phyloP scores from a whole-genome alignment of 2,329 filamentous ascomycete genomes.

The Fusarium solani-melongenae region DNA sequence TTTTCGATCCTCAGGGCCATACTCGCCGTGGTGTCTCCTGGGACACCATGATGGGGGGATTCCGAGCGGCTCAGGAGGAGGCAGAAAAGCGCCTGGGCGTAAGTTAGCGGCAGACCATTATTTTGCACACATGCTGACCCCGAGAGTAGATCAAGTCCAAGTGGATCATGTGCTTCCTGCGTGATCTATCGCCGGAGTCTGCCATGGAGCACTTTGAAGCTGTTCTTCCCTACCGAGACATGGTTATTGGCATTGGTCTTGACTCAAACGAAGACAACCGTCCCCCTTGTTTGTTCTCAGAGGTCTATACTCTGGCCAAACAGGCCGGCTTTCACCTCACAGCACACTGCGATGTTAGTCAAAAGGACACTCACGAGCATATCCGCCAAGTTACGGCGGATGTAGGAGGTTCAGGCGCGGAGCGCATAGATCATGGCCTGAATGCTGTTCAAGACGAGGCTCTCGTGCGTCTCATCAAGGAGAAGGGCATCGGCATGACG shows the following conservation, averaged over 20 bases:
- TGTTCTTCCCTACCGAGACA: constrained; percentile 49
- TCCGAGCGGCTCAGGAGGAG: constrained; percentile 66
- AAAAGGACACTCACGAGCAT: constrained; percentile 58
- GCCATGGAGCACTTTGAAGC: constrained; percentile 69
- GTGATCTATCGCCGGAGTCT: constrained; percentile 77
- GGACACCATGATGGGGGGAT: constrained; percentile 70
- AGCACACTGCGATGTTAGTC: constrained; percentile 62
- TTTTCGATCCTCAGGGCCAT: constrained; percentile 84
- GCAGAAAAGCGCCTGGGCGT: constrained; percentile 52
- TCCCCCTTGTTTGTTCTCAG: constrained; percentile 57
- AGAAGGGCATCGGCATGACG: constrained; percentile 69
- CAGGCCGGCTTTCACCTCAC: constrained; percentile 59
- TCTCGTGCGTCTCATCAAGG: constrained; percentile 68
- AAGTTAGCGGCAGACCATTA: rapidly evolving
- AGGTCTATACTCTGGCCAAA: constrained; percentile 49
- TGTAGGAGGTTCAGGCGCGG: constrained; percentile 67
- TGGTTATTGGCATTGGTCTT: constrained; percentile 58
- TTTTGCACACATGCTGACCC: neutral
- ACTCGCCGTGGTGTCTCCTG: constrained; percentile 70
- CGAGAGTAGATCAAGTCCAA: constrained; percentile 51
- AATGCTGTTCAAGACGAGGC: constrained; percentile 67
- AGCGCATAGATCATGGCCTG: constrained; percentile 80
- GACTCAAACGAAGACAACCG: constrained; percentile 59
- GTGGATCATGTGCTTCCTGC: constrained; percentile 77
- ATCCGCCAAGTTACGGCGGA: constrained; percentile 62